Evolutionary conservation across 2,329 filamentous ascomycete species (phyloP).

Genomic region (Trichophyton rubrum): DNA sequence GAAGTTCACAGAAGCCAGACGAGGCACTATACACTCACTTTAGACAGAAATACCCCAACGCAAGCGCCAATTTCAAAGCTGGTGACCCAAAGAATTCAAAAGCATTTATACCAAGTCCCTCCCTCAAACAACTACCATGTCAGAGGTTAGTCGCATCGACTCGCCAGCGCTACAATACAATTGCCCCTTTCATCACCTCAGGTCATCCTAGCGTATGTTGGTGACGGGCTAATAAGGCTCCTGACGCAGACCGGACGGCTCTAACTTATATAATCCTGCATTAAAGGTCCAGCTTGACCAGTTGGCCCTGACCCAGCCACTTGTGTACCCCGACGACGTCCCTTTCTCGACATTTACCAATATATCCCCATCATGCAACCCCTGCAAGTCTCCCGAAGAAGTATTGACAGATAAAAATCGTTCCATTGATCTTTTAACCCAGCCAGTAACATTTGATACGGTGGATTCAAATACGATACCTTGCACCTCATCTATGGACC

Average conservation of each 20-base stretch:
- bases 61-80: slow-evolving; percentile 23
- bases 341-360: not conserved
- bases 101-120: slow-evolving; percentile 3
- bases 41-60: slow-evolving; percentile 67
- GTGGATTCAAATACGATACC: not conserved
- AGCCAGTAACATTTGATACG: not conserved
- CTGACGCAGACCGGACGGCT: not conserved
- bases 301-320: not conserved
- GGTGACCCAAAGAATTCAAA: not conserved
- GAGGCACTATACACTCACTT: slow-evolving; percentile 76
- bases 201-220: slow-evolving; percentile 1
- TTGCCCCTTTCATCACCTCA: not conserved
- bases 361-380: not conserved
- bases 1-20: slow-evolving; percentile 70
- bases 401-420: not conserved
- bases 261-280: not conserved
- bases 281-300: not conserved
- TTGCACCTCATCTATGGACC: not conserved
- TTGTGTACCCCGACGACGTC: not conserved
- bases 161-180: not conserved
- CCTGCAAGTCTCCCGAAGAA: not conserved
- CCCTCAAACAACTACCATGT: slow-evolving; percentile 6
- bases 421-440: not conserved
- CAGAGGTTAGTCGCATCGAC: slow-evolving; percentile 8
- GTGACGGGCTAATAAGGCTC: slow-evolving; percentile 3